Evolutionary conservation across 441 rosid species (phyloP).

Genomic region (Corymbia calophylla): DNA sequence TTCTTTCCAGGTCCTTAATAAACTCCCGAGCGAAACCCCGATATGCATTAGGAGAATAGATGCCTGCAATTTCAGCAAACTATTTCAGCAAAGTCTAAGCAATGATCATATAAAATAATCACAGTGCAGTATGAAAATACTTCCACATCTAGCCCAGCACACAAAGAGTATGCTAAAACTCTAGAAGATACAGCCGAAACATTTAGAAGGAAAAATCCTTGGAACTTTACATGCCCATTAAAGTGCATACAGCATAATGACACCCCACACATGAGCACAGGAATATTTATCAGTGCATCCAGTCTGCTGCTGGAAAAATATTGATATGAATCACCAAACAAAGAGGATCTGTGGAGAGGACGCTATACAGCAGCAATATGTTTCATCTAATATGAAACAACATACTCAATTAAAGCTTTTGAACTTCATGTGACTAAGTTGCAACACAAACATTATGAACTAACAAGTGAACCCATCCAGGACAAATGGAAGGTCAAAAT

Average conservation of each 20-base stretch:
- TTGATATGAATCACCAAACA: background rate
- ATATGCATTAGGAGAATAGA: constrained; percentile 75
- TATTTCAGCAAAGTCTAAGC: background rate
- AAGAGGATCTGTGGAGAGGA: background rate
- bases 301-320: background rate
- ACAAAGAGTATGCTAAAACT: background rate
- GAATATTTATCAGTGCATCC: background rate
- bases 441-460: background rate
- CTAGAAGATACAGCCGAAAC: background rate
- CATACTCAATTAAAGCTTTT: background rate
- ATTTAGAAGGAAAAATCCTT: background rate
- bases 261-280: background rate
- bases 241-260: background rate
- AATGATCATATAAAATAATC: background rate
- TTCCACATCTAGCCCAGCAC: background rate
- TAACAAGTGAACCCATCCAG: background rate
- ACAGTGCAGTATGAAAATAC: background rate
- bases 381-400: background rate
- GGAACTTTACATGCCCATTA: background rate
- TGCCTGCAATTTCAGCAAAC: constrained; percentile 33
- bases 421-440: background rate
- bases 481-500: background rate
- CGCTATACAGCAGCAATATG: background rate
- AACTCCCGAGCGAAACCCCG: constrained; percentile 80
- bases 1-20: constrained; percentile 77